Percentiles rank a stretch among this genome's conserved stretches.
Evolutionary conservation across 129 eudicot genomes (phyloP).

Genomic region (Chrysanthemum makinoi): DNA sequence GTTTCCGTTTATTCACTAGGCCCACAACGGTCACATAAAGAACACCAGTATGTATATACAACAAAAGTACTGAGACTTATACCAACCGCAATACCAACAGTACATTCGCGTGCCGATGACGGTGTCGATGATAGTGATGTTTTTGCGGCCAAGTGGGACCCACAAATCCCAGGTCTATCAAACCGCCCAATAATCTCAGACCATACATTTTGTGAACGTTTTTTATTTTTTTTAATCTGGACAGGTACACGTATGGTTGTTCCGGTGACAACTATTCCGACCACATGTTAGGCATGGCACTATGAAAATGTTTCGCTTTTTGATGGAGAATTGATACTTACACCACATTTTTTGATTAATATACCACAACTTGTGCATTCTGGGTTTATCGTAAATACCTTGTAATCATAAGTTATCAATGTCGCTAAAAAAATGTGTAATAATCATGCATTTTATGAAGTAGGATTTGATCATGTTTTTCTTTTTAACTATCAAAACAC

Average conservation of each 20-base stretch:
- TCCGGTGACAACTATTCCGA: constrained; percentile 13
- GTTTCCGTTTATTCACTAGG: constrained; percentile 15
- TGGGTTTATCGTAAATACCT: no score
- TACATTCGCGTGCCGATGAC: constrained; percentile 21
- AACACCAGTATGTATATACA: not conserved
- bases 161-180: constrained; percentile 6
- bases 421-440: no score
- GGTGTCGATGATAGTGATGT: constrained; percentile 3
- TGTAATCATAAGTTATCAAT: no score
- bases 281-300: constrained; percentile 27
- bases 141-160: constrained; percentile 39
- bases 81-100: constrained; percentile 7
- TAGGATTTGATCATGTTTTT: no score
- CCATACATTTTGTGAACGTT: constrained; percentile 17
- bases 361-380: no score
- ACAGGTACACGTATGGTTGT: constrained; percentile 20
- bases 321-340: no score
- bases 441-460: no score
- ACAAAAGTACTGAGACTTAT: not conserved
- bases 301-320: not conserved
- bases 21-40: constrained; percentile 36
- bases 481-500: no score
- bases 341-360: no score
- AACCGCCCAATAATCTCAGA: constrained; percentile 24
- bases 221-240: not conserved